These are phyloP conservation scores for Amphichorda felina DNA, from an alignment of 2,329 filamentous ascomycete genomes.

Conservation along the genomic window DNA sequence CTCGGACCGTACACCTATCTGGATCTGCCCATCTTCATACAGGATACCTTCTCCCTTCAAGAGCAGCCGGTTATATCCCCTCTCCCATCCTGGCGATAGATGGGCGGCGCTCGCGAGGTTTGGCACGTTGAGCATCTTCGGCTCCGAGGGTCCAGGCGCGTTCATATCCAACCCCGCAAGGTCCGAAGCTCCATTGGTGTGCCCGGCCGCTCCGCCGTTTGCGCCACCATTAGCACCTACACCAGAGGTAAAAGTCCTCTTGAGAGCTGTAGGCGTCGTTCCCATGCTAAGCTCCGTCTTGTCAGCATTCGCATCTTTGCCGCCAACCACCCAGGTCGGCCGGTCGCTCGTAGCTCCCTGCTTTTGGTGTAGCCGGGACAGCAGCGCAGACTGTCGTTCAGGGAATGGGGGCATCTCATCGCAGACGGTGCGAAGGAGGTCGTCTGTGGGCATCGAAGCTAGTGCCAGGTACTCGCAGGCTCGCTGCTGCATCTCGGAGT, in stretches of 20 bases:
- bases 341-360: slow-evolving; percentile 88
- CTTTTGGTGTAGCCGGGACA: slow-evolving; percentile 90
- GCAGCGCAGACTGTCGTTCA: slow-evolving; percentile 79
- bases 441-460: slow-evolving; percentile 76
- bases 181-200: slow-evolving; percentile 44
- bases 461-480: slow-evolving; percentile 90
- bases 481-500: slow-evolving; percentile 90
- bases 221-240: slow-evolving; percentile 30
- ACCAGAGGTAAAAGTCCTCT: slow-evolving; percentile 68
- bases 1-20: slow-evolving; percentile 84
- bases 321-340: slow-evolving; percentile 94
- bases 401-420: slow-evolving; percentile 99
- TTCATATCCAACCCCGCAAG: slow-evolving; percentile 75
- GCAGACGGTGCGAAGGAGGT: slow-evolving; percentile 83
- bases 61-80: slow-evolving; percentile 74
- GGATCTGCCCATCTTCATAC: slow-evolving; percentile 90
- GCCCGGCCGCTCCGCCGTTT: neutral
- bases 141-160: slow-evolving; percentile 41
- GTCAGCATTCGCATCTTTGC: slow-evolving; percentile 84
- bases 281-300: slow-evolving; percentile 62
- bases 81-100: slow-evolving; percentile 88
- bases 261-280: slow-evolving; percentile 40
- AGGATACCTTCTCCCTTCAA: slow-evolving; percentile 74
- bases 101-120: slow-evolving; percentile 90
- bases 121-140: slow-evolving; percentile 51